These are phyloP conservation scores for Amanita pseudoporphyria DNA, from an alignment of 768 basidiomycete species.

Conservation along the genomic window DNA sequence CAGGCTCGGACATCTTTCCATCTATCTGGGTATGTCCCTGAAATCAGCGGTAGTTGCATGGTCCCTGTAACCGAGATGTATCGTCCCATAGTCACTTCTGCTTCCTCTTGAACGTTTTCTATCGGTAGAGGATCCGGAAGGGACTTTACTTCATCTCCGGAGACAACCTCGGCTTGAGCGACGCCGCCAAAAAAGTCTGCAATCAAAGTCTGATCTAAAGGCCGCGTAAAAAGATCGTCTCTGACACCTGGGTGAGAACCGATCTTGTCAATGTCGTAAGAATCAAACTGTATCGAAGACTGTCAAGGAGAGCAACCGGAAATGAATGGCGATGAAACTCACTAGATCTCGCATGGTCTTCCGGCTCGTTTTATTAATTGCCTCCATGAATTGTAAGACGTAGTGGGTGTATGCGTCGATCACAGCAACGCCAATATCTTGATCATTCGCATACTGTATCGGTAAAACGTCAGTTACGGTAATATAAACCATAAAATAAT, in stretches of 20 bases:
- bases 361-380: slow-evolving; percentile 83
- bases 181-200: slow-evolving; percentile 91
- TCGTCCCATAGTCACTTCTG: neutral
- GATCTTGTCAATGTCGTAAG: slow-evolving; percentile 66
- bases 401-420: slow-evolving; percentile 95
- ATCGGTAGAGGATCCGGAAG: neutral
- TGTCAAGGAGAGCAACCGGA: neutral
- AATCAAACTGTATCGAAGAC: slow-evolving; percentile 53
- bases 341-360: slow-evolving; percentile 78
- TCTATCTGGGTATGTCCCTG: slow-evolving; percentile 3
- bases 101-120: neutral
- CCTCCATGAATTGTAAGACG: slow-evolving; percentile 84
- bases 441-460: slow-evolving; percentile 82
- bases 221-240: slow-evolving; percentile 65
- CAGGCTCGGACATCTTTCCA: slow-evolving; percentile 19
- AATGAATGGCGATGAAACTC: slow-evolving; percentile 18
- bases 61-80: neutral
- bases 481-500: neutral
- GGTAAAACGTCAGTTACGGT: neutral
- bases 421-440: slow-evolving; percentile 91
- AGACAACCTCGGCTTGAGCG: slow-evolving; percentile 61
- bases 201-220: slow-evolving; percentile 50
- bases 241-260: slow-evolving; percentile 87
- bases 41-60: neutral
- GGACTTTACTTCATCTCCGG: neutral